These are phyloP conservation scores for Fremontodendron californicum DNA, from an alignment of 345 rosid species.

Conservation along the genomic window DNA sequence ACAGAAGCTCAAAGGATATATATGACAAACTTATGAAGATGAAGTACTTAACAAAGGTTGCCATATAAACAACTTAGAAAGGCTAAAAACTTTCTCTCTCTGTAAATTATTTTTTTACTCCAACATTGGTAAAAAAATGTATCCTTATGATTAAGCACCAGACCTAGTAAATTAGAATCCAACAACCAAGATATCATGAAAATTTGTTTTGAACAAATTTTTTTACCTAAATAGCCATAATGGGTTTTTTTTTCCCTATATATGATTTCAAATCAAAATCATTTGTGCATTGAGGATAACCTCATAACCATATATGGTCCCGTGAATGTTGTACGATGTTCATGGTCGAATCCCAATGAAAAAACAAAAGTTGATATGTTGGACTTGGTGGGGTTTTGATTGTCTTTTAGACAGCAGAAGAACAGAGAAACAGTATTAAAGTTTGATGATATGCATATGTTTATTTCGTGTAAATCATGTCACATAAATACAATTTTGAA, in stretches of 20 bases:
- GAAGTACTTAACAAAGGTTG: slow-evolving; percentile 5
- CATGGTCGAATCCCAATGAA: slow-evolving; percentile 13
- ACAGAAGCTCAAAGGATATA: neutral
- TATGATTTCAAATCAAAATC: slow-evolving; percentile 16
- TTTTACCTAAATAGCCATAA: neutral
- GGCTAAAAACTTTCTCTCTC: neutral
- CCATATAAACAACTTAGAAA: neutral
- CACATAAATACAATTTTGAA: neutral
- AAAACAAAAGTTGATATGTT: slow-evolving; percentile 12
- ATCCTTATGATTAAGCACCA: neutral
- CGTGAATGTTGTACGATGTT: slow-evolving; percentile 20
- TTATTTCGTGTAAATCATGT: no score
- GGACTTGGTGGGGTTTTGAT: slow-evolving; percentile 11
- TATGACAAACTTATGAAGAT: neutral
- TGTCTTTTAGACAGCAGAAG: slow-evolving; percentile 4
- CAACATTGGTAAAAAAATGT: neutral
- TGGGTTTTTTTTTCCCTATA: neutral
- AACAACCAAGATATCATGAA: neutral
- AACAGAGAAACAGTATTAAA: neutral
- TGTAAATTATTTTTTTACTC: neutral
- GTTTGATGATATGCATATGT: neutral
- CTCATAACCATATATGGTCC: no score
- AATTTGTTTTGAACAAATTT: neutral
- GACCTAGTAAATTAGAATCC: neutral
- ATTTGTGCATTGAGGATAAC: slow-evolving; percentile 10